Base-by-base conservation (phyloP, 805 yeast genomes). In the Saturnispora gosingensis region DNA sequence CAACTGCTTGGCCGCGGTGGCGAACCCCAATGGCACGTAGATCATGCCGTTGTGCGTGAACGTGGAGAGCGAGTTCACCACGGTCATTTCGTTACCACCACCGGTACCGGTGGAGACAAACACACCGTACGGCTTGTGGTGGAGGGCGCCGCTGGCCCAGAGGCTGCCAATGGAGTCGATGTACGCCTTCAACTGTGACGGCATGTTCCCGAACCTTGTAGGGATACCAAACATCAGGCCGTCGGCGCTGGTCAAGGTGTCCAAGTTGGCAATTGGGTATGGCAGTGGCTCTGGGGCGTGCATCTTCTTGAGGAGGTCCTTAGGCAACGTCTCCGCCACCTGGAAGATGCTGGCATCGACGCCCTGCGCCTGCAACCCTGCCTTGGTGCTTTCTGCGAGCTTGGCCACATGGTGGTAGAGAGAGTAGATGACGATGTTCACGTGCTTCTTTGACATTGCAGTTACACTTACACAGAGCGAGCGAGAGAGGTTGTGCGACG, bases 181-280 rank as follows among this genome's bases (percentile, higher is more conserved):
- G 74, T 84, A 87, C 18, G 85, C 72, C 67, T 76, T 78, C 76
- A 83, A 77, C 68, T 88, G 95, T 46, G 88, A 83, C 50, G 95
- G 91, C 69, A 75, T 69, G 66, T 75, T 79, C 69, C 96, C 97
- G 66, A 71, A 88, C 70, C 96, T 81, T 51, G 96, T 85, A 61
- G 96, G 95, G 60, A 85, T 67, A 64, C 96, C 97, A 60, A 88
- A 85, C 58, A 89, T 58, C 72, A 84, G 80, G 44, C 90, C 95
- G 64, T 89, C 95, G 72, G 82, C 85, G 56, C 74, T 70, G 4
- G 69, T 64, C 58, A 88, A 73, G 18, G 80, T 75, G 20, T 78
- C 84, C 8, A 67, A 60, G n/a, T 85, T 73, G 47, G 87, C 87
- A 61, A 78, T 70, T 58, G 93, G 90, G 55, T 72, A 71, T 52